These are phyloP conservation scores for Sporopachydermia quercuum DNA, from an alignment of 805 yeast genomes.

Conservation along the genomic window DNA sequence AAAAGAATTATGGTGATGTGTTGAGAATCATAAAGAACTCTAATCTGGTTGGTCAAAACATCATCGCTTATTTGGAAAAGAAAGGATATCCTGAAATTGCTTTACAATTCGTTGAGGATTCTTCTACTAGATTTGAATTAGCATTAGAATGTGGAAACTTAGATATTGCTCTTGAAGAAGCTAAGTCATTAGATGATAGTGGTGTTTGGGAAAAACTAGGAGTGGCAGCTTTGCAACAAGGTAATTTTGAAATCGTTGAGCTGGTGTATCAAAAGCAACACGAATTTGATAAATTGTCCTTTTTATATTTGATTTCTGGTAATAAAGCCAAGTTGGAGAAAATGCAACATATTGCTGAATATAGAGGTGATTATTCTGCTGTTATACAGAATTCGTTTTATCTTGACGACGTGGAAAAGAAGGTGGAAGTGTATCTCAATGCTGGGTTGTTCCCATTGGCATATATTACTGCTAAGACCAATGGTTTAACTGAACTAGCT, in stretches of 20 bases:
- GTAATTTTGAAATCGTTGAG: conserved; percentile 76
- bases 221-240: conserved; percentile 78
- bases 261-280: conserved; percentile 78
- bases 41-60: conserved; percentile 91
- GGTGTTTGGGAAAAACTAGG: conserved; percentile 73
- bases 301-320: conserved; percentile 77
- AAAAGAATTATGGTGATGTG: conserved; percentile 83
- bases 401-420: conserved; percentile 56
- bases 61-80: conserved; percentile 86
- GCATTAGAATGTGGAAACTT: conserved; percentile 91
- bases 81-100: conserved; percentile 97
- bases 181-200: conserved; percentile 53
- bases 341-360: conserved; percentile 84
- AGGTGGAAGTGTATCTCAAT: conserved; percentile 58
- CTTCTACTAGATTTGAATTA: conserved; percentile 89
- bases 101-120: conserved; percentile 88
- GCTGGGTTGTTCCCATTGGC: conserved; percentile 82
- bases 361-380: conserved; percentile 67
- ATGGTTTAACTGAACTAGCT: conserved; percentile 68
- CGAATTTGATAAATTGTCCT: conserved; percentile 77
- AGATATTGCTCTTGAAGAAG: conserved; percentile 77
- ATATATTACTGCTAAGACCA: conserved; percentile 79
- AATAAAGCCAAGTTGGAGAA: conserved; percentile 57
- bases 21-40: conserved; percentile 77
- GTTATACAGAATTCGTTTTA: conserved; percentile 73